Evolutionary conservation across 202 grass and related monocot species (phyloP), one percentile per base, ranked within the genome.

Genomic region (Panicum hallii): DNA sequence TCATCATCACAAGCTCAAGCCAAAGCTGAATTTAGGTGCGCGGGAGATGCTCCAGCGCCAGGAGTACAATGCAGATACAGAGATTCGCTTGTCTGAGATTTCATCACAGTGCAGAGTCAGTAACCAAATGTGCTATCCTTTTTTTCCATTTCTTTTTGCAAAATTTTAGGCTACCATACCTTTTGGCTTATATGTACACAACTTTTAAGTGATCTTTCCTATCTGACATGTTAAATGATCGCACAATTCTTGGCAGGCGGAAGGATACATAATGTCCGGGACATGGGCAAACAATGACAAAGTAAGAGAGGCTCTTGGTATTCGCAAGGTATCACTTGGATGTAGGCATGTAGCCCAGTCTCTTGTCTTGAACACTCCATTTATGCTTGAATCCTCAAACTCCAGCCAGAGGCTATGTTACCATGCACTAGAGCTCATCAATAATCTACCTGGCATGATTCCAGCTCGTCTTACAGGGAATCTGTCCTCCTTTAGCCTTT

Each of bases 21-120:
- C 13, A 19, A 62, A 23, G 5, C 30, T 78, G 20, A 85, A 50
- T 74, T 91, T 62, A 23, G 30, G 75, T 12, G 14, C 12, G 13
- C 36, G 53, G 19, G 69, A 80, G 69, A 80, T 85, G 69, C 80
- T 90, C 43, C 84, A 62, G 49, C 73, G 85, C 42, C 78, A 73
- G 62, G 83, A 80, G 16, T 61, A 88, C 19, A 52, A 30, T 34
- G 34, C 40, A 22, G 28, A 82, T 48, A 28, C 34, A 14, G 70
- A 75, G 23, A 61, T 75, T 75, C 61, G 75, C 13, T 45, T 87
- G 75, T 84, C 90, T 55, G 83, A 63, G 38, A 86, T 98, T 44
- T 94, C 89, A 55, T 49, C 70, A 20, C 44, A 89, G 55, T 98
- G 95, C 50, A 93, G 95, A 88, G 95, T 98, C 76, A 87, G 78